phyloP scores from a whole-genome alignment of 2,329 filamentous ascomycete genomes.

The Chaetomium globosum region DNA sequence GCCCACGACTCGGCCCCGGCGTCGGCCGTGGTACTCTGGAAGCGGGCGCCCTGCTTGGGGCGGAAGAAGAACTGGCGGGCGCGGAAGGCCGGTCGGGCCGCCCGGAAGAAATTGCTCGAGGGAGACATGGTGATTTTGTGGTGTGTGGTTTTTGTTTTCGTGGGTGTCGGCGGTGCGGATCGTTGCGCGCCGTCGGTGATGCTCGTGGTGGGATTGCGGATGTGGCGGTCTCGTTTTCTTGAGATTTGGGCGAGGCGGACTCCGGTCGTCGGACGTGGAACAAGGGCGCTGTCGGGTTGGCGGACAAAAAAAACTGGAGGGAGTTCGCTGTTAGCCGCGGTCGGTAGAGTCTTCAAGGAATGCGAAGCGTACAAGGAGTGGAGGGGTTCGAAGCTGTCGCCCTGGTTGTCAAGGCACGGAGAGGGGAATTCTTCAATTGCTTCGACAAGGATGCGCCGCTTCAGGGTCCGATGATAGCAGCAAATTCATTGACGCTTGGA shows the following conservation, averaged over 20 bases:
- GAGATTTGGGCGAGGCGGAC: constrained; percentile 2
- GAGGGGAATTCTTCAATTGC: constrained; percentile 21
- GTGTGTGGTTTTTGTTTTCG: background rate
- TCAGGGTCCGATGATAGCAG: constrained; percentile 19
- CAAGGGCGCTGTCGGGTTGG: background rate
- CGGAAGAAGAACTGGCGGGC: constrained; percentile 54
- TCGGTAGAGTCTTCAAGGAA: no score
- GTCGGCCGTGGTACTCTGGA: constrained; percentile 65
- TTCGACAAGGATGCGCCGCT: constrained; percentile 19
- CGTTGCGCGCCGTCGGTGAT: background rate
- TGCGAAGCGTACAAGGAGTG: constrained; percentile 24
- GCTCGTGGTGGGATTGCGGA: background rate
- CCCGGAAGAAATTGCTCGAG: constrained; percentile 50
- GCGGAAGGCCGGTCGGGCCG: constrained; percentile 59
- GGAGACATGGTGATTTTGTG: constrained; percentile 33
- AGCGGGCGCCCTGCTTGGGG: constrained; percentile 55
- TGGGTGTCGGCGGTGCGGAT: background rate
- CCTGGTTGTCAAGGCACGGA: background rate
- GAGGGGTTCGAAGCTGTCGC: constrained; percentile 10
- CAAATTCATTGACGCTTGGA: constrained; percentile 21
- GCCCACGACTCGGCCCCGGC: constrained; percentile 59
- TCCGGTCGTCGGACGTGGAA: constrained; percentile 26
- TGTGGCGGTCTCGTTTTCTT: background rate
- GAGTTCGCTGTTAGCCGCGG: background rate
- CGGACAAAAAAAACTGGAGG: background rate